Percentiles rank a stretch among this genome's conserved stretches.
Conservation (phyloP, 2,329 filamentous ascomycete species). For the Neofusicoccum sp. region DNA sequence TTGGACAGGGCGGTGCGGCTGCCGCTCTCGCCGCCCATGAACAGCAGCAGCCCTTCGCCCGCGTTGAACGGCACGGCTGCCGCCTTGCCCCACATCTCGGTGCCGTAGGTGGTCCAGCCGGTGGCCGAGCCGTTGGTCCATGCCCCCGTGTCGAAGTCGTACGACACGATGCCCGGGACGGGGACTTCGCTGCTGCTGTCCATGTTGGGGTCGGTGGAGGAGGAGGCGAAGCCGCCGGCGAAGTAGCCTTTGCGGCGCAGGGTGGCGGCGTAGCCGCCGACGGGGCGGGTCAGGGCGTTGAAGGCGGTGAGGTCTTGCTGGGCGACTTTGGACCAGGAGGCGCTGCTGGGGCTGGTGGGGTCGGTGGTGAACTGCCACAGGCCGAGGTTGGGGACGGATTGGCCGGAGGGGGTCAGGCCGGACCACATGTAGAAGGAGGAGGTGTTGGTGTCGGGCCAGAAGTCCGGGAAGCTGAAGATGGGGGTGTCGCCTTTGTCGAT, state of each 20-base stretch:
- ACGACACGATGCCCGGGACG: neutral
- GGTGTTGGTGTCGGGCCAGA: neutral
- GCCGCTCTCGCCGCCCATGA: constrained; percentile 3
- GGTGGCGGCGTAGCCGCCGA: neutral
- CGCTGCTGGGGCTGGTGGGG: neutral
- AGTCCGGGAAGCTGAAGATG: neutral
- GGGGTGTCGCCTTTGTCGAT: constrained; percentile 5
- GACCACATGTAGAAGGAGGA: constrained; percentile 7
- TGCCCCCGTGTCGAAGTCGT: neutral
- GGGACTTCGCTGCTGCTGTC: neutral
- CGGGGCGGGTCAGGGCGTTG: constrained; percentile 1
- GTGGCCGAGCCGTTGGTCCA: constrained; percentile 7
- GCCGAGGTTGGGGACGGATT: neutral
- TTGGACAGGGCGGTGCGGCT: neutral
- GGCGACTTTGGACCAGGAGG: neutral
- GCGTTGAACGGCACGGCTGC: neutral
- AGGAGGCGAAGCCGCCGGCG: neutral
- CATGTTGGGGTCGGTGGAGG: neutral
- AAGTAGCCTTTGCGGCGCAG: neutral
- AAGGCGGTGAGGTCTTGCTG: neutral
- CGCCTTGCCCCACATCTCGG: neutral
- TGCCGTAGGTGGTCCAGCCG: constrained; percentile 3
- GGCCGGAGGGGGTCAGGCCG: neutral
- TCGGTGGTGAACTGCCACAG: constrained; percentile 1
- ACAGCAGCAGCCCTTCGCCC: neutral